phyloP scores from a whole-genome alignment of 2,329 filamentous ascomycete species.

The Colletotrichum costaricense region DNA sequence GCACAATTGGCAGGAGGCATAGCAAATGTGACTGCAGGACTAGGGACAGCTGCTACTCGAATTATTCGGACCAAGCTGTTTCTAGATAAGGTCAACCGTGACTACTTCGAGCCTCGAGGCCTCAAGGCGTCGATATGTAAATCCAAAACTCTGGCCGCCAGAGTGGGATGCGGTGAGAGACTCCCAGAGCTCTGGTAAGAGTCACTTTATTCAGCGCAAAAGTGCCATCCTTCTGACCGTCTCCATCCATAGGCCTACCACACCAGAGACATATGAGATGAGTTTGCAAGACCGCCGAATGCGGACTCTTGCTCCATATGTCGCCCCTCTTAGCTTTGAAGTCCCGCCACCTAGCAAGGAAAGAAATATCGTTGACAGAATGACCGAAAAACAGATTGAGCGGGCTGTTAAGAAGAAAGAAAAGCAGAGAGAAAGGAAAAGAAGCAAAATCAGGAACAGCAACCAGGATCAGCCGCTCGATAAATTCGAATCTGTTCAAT shows the following conservation, averaged over 20 bases:
- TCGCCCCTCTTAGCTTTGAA: not conserved
- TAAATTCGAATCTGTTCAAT: not conserved
- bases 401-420: not conserved
- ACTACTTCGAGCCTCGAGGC: not conserved
- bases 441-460: not conserved
- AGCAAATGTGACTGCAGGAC: not conserved
- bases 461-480: not conserved
- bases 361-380: not conserved
- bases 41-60: not conserved
- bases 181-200: not conserved
- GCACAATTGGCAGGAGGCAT: not conserved
- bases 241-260: not conserved
- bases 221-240: not conserved
- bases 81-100: not conserved
- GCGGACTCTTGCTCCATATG: not conserved
- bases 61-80: not conserved
- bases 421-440: not conserved
- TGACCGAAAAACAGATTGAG: not conserved
- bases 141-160: not conserved
- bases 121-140: not conserved
- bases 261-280: not conserved
- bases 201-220: not conserved
- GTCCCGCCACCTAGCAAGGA: not conserved
- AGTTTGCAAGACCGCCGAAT: not conserved
- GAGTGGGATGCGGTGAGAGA: not conserved